Evolutionary conservation across 495 filamentous ascomycete genomes (phyloP), one percentile per base, ranked within the genome.

Genomic region (Cairneyella variabilis): DNA sequence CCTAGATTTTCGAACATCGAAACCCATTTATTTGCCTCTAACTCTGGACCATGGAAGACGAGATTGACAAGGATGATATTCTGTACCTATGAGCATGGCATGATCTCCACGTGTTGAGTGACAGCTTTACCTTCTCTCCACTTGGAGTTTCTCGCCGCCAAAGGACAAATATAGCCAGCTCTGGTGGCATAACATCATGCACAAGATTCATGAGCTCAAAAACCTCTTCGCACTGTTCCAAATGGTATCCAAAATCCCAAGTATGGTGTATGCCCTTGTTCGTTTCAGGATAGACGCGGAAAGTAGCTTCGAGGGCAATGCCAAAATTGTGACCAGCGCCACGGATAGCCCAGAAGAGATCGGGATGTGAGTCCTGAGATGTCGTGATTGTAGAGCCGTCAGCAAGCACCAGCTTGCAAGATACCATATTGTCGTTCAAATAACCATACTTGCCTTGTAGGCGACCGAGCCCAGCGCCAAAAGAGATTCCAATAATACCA

Each of bases 401-500:
- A 3, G 78, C 76, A 3, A 79, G 66, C 1, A 81, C 77, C 5
- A 82, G 67, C 18, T 66, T 59, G 11, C 66, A 70, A 3, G 67
- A 66, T 8, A 80, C 57, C 0, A 82, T 69, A 53, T 76, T 77
- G 64, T 84, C 80, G 51, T 79, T 74, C 0, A 69, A 70, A 12
- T 81, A 66, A 6, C 80, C 80, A 51, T 79, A 66, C 26, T 63
- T 51, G 0, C 73, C 74, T 41, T 66, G 70, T 9, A 83, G 64
- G 64, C 69, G 74, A 16, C 80, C 80, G 54, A 77, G 75, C 1
- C 80, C 80, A 0, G 78, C 79, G 5, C 79, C 79, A 2, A 83
- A 63, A 0, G 76, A 80, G 22, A 82, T 57, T 4, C 81, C 81
- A 0, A 78, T 78, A 22, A 83, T 71, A 18, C 81, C 80, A 17